Evolutionary conservation across 306 rosid species (phyloP), one percentile per base, ranked within the genome.

Genomic region (Cucurbita pepo): DNA sequence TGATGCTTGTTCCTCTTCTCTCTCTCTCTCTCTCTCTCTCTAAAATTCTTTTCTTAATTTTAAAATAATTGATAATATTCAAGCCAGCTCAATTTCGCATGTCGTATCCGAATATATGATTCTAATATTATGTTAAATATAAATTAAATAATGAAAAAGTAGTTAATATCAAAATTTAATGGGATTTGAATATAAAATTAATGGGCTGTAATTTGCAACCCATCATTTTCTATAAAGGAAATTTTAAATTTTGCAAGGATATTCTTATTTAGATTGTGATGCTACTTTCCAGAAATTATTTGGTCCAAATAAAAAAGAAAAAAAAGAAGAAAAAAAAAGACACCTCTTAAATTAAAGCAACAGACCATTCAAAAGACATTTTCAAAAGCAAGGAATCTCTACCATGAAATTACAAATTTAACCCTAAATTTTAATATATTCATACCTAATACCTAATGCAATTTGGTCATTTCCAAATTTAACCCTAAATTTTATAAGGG

Each of bases 301-400:
- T 61, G 67, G 67, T 61, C 48, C 14, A 61, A 51, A 53, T 5
- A n/a, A 13, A 15, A 41, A n/a, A 30, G 52, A 78, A 73, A 55
- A 21, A 21, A 21, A 21, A 21, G 1, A 1, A 75, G 57, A 59
- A 54, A 73, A 6, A 48, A 3, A 47, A 74, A 75, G 66, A 51
- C 41, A 10, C 56, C 47, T 14, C 73, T 22, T 47, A 43, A 25
- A 25, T 69, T 69, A 47, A 69, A 69, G 73, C 73, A 69, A 69
- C 30, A 22, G 72, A 67, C 72, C 56, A 69, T 67, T 55, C 52
- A 48, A 69, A 69, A 55, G 34, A 69, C 73, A 16, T 69, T 69
- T 69, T 55, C 54, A 50, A 69, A 69, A 69, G 73, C 73, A 69
- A 69, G 58, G 73, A 69, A 47, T 69, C 73, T 69, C 58, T 69